Percentiles rank a stretch among this genome's conserved stretches.
phyloP scores from a whole-genome alignment of 768 basidiomycete genomes.

The Mycena haematopus region DNA sequence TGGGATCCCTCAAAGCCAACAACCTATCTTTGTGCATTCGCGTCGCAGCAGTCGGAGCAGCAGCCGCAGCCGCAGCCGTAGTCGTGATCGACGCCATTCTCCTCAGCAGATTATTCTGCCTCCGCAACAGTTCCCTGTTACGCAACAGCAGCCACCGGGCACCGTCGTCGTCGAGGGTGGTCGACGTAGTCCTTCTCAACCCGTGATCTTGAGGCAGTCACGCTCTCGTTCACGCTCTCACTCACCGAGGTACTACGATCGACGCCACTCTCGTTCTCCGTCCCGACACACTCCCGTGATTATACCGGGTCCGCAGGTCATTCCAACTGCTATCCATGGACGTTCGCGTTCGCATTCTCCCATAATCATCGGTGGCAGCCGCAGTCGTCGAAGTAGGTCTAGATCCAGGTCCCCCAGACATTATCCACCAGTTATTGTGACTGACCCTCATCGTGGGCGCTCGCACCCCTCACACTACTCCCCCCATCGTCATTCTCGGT shows the following conservation, averaged over 20 bases:
- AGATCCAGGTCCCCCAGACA: conserved; percentile 19
- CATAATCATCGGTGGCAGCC: conserved; percentile 4
- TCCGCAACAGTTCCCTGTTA: neutral
- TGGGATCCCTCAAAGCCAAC: neutral
- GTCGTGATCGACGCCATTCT: conserved; percentile 11
- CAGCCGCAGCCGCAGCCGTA: conserved; percentile 13
- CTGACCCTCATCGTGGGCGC: neutral
- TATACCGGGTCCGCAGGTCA: conserved; percentile 3
- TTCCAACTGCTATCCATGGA: no score
- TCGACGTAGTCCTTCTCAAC: conserved; percentile 4
- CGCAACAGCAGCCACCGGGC: neutral
- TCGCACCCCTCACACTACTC: neutral
- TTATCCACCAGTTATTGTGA: neutral
- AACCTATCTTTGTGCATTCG: conserved; percentile 5
- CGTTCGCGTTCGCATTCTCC: conserved; percentile 22
- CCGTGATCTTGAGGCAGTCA: neutral
- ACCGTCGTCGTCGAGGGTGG: conserved; percentile 17
- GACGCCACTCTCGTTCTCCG: conserved; percentile 13
- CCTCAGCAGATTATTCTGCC: conserved; percentile 19
- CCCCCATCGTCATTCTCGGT: neutral
- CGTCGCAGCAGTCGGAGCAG: conserved; percentile 5
- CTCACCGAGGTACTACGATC: conserved; percentile 6
- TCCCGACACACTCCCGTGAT: conserved; percentile 5
- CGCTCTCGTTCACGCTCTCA: conserved; percentile 25
- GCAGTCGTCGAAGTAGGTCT: conserved; percentile 1